Base-by-base conservation (phyloP, 345 rosid genomes). In the Gossypium arboreum region DNA sequence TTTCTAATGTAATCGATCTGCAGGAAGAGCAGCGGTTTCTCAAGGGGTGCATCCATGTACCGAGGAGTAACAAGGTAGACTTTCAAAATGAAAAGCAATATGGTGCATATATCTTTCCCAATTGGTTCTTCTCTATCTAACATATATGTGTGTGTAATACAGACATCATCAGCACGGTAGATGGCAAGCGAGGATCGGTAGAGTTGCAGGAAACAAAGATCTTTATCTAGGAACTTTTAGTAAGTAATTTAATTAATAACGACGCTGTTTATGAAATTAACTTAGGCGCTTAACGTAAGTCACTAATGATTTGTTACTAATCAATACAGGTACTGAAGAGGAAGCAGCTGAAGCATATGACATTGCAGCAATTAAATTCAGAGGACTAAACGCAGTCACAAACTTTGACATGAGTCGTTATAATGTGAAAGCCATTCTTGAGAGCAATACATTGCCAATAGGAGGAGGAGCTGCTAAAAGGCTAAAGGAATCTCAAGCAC, bases 131-230 rank as follows among this genome's bases (percentile, higher is more conserved):
- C 41, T 20, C 62, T 59, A 34, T 52, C 44, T 57, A 52, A 52
- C 10, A 55, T 55, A 20, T 55, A 9, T n/a, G n/a, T 69, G 20
- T 76, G 12, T 9, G 71, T 34, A 47, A 27, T 73, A 3, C 81
- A 94, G 98, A 87, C 99, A 95, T 84, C 99, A 95, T 76, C 99
- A 95, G 75, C 99, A 95, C 85, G 99, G 99, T 73, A 86, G 99
- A 84, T 95, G 99, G 99, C 99, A 95, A 79, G 99, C 99, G 17
- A 93, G 99, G 82, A 95, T 95, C 27, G 99, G 99, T 9, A 83
- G 99, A 78, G 99, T 95, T 73, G 98, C 99, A 1, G 99, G 99
- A 74, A 95, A 95, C 88, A 95, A 95, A 86, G 99, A 95, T 84
- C 99, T 95, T 73, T 95, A 95, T 79, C 75, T 95, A 56, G 99